Percentiles rank a stretch among this genome's conserved stretches.
Conservation (phyloP, 345 rosid species). For the Balakata baccata region DNA sequence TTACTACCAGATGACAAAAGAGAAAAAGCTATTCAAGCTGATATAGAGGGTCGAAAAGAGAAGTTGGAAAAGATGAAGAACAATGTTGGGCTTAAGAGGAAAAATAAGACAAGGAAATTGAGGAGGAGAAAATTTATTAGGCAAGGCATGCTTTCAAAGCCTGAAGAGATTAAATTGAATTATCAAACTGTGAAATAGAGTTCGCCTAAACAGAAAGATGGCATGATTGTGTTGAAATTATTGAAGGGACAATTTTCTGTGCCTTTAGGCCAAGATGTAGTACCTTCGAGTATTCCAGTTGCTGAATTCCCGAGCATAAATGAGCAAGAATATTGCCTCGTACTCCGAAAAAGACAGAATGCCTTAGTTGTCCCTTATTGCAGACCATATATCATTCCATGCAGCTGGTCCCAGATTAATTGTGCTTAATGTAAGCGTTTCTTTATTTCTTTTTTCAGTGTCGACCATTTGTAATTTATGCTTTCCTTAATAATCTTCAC, state of each 20-base stretch:
- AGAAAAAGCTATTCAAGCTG: slow-evolving; percentile 64
- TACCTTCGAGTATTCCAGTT: too few species aligned
- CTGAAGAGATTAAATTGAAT: background rate
- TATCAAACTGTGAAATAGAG: slow-evolving; percentile 5
- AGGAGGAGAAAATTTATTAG: slow-evolving; percentile 28
- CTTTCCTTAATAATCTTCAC: background rate
- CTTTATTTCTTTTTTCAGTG: background rate
- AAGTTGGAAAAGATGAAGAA: slow-evolving; percentile 56
- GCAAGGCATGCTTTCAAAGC: slow-evolving; percentile 18
- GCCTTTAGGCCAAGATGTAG: too few species aligned
- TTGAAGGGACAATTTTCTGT: background rate
- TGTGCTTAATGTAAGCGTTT: slow-evolving; percentile 5
- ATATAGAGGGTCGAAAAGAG: slow-evolving; percentile 61
- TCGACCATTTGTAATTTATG: background rate
- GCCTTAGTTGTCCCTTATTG: background rate
- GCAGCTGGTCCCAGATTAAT: background rate
- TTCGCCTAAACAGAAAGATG: background rate
- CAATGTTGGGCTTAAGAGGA: slow-evolving; percentile 25
- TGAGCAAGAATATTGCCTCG: background rate
- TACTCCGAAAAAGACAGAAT: background rate
- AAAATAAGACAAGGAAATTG: slow-evolving; percentile 18
- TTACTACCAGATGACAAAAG: slow-evolving; percentile 66
- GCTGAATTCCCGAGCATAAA: background rate
- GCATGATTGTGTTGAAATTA: background rate
- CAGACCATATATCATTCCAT: background rate